Conservation (phyloP, 2,329 filamentous ascomycete species). For the Penicillium sp. region DNA sequence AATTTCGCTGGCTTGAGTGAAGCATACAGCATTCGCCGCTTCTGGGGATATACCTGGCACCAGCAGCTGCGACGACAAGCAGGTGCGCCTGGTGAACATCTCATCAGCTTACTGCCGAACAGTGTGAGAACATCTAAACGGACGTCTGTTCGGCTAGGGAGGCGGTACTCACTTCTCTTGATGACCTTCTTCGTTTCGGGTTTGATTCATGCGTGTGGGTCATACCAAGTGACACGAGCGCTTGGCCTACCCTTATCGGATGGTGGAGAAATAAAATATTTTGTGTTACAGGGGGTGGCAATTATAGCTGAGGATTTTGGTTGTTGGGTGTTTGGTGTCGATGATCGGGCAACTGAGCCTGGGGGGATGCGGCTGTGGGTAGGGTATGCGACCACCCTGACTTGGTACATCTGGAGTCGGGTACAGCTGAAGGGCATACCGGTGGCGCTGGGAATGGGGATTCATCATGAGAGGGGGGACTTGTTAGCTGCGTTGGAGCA, state of each 20-base stretch:
- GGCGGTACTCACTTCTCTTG: background rate
- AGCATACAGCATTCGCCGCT: slow-evolving; percentile 7
- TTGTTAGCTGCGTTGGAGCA: background rate
- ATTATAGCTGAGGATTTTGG: background rate
- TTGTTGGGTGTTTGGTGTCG: background rate
- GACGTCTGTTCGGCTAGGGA: background rate
- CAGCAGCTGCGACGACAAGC: background rate
- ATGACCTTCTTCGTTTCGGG: background rate
- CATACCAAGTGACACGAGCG: background rate
- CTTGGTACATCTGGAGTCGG: background rate
- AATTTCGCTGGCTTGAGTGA: background rate
- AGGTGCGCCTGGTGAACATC: slow-evolving; percentile 8
- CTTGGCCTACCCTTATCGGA: background rate
- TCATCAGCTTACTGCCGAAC: background rate
- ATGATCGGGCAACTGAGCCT: background rate
- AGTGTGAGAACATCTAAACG: background rate
- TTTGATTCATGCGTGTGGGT: background rate
- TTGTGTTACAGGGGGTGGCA: background rate
- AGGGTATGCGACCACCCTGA: background rate
- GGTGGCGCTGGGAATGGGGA: background rate
- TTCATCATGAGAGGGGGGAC: background rate
- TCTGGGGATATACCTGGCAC: background rate
- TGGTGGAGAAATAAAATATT: background rate
- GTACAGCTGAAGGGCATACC: background rate
- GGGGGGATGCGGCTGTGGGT: background rate